Conservation (phyloP, 345 rosid species). For the Lepidium africanum region DNA sequence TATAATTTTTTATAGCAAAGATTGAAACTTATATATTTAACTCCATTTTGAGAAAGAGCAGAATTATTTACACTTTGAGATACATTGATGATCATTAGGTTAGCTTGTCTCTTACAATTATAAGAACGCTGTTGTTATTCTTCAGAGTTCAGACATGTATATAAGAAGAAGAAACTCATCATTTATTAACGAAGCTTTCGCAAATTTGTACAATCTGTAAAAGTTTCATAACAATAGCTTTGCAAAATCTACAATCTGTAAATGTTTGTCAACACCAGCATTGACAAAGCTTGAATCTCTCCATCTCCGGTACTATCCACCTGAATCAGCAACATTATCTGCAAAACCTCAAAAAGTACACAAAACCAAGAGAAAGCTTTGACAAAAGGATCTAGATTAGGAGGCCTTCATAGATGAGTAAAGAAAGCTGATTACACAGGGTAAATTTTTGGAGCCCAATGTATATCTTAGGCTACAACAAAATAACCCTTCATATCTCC, state of each 20-base stretch:
- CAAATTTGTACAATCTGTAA: too few relatives aligned
- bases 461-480: slow-evolving; percentile 16
- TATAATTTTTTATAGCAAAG: neutral
- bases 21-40: neutral
- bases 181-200: too few relatives aligned
- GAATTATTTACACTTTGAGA: too few relatives aligned
- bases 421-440: slow-evolving; percentile 25
- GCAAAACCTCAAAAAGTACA: neutral
- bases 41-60: neutral
- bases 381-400: neutral
- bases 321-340: neutral
- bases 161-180: too few relatives aligned
- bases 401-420: slow-evolving; percentile 20
- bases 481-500: slow-evolving; percentile 32
- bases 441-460: slow-evolving; percentile 19
- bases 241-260: too few relatives aligned
- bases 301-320: neutral
- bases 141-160: too few relatives aligned
- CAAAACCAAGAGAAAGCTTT: too few relatives aligned
- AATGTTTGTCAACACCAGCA: too few relatives aligned
- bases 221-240: too few relatives aligned
- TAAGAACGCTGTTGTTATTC: too few relatives aligned
- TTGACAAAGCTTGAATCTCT: neutral
- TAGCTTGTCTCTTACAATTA: too few relatives aligned
- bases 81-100: too few relatives aligned